phyloP scores from a whole-genome alignment of 768 basidiomycete species.

The Russula griseocarnosa region DNA sequence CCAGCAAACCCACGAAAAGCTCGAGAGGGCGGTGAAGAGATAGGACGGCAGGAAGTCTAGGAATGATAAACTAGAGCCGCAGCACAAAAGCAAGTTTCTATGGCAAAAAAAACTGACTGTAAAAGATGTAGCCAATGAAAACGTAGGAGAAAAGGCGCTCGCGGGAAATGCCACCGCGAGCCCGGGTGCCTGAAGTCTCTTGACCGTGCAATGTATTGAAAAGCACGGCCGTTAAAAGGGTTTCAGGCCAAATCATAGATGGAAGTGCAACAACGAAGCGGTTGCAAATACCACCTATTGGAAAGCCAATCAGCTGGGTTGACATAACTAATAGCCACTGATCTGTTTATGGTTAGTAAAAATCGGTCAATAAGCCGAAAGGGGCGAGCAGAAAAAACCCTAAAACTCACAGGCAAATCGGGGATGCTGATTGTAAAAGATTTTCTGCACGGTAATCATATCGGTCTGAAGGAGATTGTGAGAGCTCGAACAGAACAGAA shows the following conservation, averaged over 20 bases:
- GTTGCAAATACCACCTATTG: constrained; percentile 42
- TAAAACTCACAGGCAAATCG: constrained; percentile 35
- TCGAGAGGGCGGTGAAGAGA: constrained; percentile 31
- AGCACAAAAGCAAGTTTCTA: constrained; percentile 42
- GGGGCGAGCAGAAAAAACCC: too few relatives aligned
- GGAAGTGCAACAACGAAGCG: constrained; percentile 46
- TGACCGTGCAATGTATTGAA: constrained; percentile 44
- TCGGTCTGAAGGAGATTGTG: constrained; percentile 36
- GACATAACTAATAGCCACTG: constrained; percentile 43
- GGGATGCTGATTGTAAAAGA: constrained; percentile 42
- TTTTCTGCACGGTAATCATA: constrained; percentile 44
- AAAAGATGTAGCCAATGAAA: constrained; percentile 38
- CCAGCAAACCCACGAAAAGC: constrained; percentile 53
- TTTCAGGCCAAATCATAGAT: constrained; percentile 47
- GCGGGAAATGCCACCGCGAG: constrained; percentile 47
- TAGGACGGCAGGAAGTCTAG: constrained; percentile 17
- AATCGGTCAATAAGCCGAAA: neutral
- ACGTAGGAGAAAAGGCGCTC: constrained; percentile 49
- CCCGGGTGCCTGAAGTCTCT: constrained; percentile 43
- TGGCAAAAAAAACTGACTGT: constrained; percentile 62
- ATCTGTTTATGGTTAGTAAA: constrained; percentile 14
- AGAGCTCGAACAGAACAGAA: neutral
- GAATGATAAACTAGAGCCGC: neutral
- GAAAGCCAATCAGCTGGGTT: constrained; percentile 43
- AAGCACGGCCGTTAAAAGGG: constrained; percentile 42